Conservation (phyloP, 257 asterid genomes). For the Echites panduratus region DNA sequence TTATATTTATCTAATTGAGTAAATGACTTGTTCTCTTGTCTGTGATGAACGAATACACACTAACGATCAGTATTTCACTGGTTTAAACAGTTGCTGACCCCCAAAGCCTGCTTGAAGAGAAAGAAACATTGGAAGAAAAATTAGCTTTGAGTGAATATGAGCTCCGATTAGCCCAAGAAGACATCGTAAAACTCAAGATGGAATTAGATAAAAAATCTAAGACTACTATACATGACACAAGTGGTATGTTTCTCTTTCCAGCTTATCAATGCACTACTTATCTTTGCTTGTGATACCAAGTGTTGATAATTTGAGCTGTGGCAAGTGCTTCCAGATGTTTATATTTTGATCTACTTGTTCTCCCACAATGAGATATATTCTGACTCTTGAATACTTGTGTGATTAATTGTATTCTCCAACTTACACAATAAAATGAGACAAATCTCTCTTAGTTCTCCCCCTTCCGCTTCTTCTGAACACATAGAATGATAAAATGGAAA, state of each 20-base stretch:
- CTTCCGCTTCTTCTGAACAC: too few species aligned
- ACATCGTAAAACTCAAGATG: conserved; percentile 58
- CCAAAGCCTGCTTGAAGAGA: conserved; percentile 84
- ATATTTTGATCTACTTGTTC: neutral
- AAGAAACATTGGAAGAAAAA: conserved; percentile 79
- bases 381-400: neutral
- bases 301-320: neutral
- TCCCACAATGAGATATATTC: neutral
- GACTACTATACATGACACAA: conserved; percentile 36
- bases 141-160: conserved; percentile 88
- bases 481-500: neutral
- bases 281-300: neutral
- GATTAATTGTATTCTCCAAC: neutral
- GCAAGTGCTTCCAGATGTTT: neutral
- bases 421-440: neutral
- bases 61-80: conserved; percentile 13
- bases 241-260: conserved; percentile 10
- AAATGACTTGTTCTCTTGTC: neutral
- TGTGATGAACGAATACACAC: conserved; percentile 10
- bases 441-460: neutral
- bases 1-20: neutral
- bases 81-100: conserved; percentile 76
- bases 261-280: neutral
- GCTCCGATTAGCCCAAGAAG: conserved; percentile 96
- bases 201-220: conserved; percentile 63